Percentiles rank a stretch among this genome's conserved stretches.
These are phyloP conservation scores for Mortierella alpina DNA, from an alignment of 192 early-diverging fungal genomes.

Conservation along the genomic window DNA sequence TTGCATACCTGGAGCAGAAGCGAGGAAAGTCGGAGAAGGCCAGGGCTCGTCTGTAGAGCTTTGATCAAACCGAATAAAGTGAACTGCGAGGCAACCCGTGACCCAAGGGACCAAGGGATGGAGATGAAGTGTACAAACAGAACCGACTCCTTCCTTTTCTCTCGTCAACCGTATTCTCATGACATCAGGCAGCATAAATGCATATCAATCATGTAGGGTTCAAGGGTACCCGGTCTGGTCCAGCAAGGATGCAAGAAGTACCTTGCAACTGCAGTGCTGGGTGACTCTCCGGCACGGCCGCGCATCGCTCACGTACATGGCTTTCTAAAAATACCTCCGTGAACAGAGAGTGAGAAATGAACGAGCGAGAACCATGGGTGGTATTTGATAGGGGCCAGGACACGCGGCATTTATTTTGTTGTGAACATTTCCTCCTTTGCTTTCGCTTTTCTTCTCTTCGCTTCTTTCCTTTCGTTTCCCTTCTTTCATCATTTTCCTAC, in stretches of 20 bases:
- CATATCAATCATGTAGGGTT: too few species aligned
- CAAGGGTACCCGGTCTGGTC: too few species aligned
- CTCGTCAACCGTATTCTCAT: too few species aligned
- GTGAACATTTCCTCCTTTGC: not conserved
- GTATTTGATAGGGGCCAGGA: not conserved
- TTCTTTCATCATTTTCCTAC: not conserved
- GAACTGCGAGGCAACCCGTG: not conserved
- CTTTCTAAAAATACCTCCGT: not conserved
- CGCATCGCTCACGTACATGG: not conserved
- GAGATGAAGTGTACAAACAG: too few species aligned
- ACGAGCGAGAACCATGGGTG: not conserved
- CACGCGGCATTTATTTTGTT: not conserved
- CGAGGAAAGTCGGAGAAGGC: conserved; percentile 42
- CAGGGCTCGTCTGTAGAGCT: conserved; percentile 37
- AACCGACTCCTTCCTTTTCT: too few species aligned
- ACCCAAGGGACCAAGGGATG: too few species aligned
- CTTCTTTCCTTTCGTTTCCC: not conserved
- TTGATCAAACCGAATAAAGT: not conserved
- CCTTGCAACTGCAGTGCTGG: too few species aligned
- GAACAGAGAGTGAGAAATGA: not conserved
- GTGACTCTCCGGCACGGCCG: not conserved
- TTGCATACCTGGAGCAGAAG: conserved; percentile 50
- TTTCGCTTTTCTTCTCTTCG: not conserved
- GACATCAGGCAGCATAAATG: too few species aligned
- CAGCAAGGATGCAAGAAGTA: too few species aligned